These are phyloP conservation scores for Metschnikowia shivogae DNA, from an alignment of 805 yeast species.

Conservation along the genomic window DNA sequence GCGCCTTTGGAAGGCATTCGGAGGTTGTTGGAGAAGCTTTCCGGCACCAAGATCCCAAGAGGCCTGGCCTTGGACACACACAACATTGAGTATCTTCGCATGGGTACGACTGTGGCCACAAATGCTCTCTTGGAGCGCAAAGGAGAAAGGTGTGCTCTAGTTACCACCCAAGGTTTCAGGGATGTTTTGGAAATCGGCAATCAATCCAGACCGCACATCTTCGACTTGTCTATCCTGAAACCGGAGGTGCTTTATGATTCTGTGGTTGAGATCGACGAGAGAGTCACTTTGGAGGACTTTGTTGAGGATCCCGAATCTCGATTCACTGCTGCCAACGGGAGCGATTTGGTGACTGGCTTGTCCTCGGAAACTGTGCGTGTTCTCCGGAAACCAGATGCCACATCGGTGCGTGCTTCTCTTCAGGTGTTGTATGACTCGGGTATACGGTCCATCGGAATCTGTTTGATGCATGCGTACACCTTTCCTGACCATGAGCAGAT, in stretches of 20 bases:
- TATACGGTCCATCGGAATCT: constrained; percentile 26
- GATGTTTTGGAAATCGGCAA: constrained; percentile 84
- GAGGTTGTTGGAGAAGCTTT: constrained; percentile 14
- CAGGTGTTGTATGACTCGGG: constrained; percentile 20
- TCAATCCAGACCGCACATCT: constrained; percentile 87
- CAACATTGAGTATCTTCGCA: constrained; percentile 19
- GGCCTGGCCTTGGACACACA: constrained; percentile 18
- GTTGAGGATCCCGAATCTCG: constrained; percentile 13
- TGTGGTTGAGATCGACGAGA: constrained; percentile 83
- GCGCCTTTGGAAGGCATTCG: constrained; percentile 20
- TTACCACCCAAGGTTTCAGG: constrained; percentile 84
- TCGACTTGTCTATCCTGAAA: constrained; percentile 72
- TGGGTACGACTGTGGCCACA: constrained; percentile 58
- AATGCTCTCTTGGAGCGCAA: constrained; percentile 90
- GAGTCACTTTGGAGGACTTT: constrained; percentile 65
- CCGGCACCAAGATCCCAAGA: constrained; percentile 13
- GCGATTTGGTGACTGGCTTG: constrained; percentile 32
- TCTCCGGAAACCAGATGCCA: constrained; percentile 29
- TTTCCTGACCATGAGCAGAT: constrained; percentile 36
- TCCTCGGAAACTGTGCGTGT: constrained; percentile 34
- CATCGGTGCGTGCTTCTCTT: constrained; percentile 22
- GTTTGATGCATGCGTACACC: constrained; percentile 39
- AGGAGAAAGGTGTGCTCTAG: constrained; percentile 81
- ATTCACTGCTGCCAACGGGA: constrained; percentile 19
- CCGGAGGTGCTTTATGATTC: constrained; percentile 67